Conservation (phyloP, 2,329 filamentous ascomycete species). For the Alternaria sp. region DNA sequence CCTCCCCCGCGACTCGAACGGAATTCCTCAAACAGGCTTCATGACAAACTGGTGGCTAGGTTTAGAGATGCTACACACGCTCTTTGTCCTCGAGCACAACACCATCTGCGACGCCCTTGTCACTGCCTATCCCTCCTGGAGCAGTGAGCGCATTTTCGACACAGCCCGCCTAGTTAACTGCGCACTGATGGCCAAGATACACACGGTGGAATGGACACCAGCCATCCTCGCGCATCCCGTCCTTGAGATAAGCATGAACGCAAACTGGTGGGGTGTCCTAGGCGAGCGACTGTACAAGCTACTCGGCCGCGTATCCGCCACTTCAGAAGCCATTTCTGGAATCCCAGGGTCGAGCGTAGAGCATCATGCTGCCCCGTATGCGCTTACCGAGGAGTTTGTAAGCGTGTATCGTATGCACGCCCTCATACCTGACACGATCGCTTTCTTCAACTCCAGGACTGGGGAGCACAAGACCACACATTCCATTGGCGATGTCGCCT, state of each 20-base stretch:
- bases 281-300: constrained; percentile 54
- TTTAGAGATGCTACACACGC: constrained; percentile 57
- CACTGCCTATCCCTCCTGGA: constrained; percentile 50
- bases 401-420: constrained; percentile 56
- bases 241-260: constrained; percentile 55
- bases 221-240: constrained; percentile 57
- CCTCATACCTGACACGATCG: constrained; percentile 52
- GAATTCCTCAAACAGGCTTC: constrained; percentile 55
- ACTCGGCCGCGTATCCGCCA: constrained; percentile 53
- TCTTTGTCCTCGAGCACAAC: constrained; percentile 59
- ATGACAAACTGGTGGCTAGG: constrained; percentile 59
- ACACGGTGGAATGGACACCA: constrained; percentile 60
- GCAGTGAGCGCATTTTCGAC: constrained; percentile 55
- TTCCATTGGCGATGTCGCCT: constrained; percentile 30
- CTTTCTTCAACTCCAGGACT: constrained; percentile 44
- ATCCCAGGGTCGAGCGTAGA: constrained; percentile 52
- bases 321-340: constrained; percentile 51
- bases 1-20: constrained; percentile 51
- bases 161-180: constrained; percentile 57
- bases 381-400: constrained; percentile 57
- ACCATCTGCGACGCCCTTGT: constrained; percentile 53
- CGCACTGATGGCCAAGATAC: constrained; percentile 60
- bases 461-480: constrained; percentile 42
- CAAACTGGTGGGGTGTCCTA: constrained; percentile 58
- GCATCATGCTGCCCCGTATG: constrained; percentile 52